Evolutionary conservation across 2,329 filamentous ascomycete species (phyloP).

Genomic region (Penicillium sp.): DNA sequence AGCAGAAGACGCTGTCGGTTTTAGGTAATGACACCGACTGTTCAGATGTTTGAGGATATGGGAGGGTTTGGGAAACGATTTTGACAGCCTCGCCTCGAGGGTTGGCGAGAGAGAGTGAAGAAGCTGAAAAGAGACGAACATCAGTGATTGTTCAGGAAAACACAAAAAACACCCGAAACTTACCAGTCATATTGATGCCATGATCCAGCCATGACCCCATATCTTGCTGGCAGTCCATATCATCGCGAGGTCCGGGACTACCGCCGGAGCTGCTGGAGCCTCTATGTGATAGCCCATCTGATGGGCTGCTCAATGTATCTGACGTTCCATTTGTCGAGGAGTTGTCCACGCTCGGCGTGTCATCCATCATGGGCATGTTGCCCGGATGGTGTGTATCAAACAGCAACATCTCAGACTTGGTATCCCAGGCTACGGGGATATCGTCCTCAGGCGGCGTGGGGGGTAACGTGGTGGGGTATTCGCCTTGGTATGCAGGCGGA

Average conservation of each 20-base stretch:
- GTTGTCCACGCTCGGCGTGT: conserved; percentile 31
- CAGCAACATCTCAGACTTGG: conserved; percentile 32
- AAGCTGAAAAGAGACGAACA: conserved; percentile 24
- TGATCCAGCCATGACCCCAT: conserved; percentile 39
- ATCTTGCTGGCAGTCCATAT: conserved; percentile 36
- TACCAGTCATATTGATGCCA: conserved; percentile 39
- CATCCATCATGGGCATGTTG: conserved; percentile 30
- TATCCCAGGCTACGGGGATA: conserved; percentile 41
- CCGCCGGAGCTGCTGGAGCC: conserved; percentile 32
- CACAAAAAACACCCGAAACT: conserved; percentile 13
- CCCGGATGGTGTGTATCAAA: conserved; percentile 32
- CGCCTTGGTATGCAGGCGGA: conserved; percentile 19
- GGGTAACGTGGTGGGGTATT: conserved; percentile 39
- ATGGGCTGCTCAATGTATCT: conserved; percentile 33
- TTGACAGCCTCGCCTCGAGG: conserved; percentile 50
- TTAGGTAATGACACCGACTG: conserved; percentile 31
- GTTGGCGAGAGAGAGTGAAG: conserved; percentile 42
- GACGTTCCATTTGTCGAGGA: conserved; percentile 28
- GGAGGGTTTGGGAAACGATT: conserved; percentile 62
- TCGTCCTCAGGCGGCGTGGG: conserved; percentile 47
- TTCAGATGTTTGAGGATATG: conserved; percentile 50
- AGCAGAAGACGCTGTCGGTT: conserved; percentile 51
- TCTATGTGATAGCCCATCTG: conserved; percentile 31
- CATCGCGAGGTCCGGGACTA: conserved; percentile 31
- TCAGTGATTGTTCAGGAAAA: conserved; percentile 2